Evolutionary conservation across 306 rosid genomes (phyloP), one percentile per base, ranked within the genome.

Genomic region (Trifolium pratense): DNA sequence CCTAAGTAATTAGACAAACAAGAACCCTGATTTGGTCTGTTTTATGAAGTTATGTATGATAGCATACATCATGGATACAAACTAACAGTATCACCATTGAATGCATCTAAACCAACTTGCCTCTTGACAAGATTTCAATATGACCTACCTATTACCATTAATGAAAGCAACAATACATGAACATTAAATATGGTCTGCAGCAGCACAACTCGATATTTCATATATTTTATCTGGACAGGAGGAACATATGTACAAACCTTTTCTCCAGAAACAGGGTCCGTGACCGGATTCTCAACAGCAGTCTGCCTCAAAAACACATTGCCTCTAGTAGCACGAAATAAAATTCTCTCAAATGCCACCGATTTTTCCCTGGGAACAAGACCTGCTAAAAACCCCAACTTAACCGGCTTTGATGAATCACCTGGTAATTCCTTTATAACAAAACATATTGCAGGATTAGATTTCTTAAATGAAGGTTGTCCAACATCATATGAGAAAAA

Each of bases 251-350:
- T 29, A 81, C 48, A 87, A 83, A 93, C 98, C 97, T 93, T 93
- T 77, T 86, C 96, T 81, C 93, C 96, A 53, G 93, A 89, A 61
- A 81, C 83, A 67, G 96, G 98, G 78, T 93, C 97, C 36, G 83
- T 76, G 72, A 93, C 84, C 37, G 86, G 81, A 73, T 90, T 82
- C 71, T 89, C 91, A 62, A 87, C 86, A 81, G 82, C 78, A 74
- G 83, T 75, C 86, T 91, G 98, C 86, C 87, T 87, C 74, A 87
- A 64, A 88, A 79, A 89, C 78, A 93, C 86, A 85, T 93, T 93
- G 83, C 97, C 97, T 90, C 98, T 82, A 53, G 97, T 93, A 55
- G 97, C 88, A 75, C 93, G 93, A 82, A 87, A 93, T 71, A 93
- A 81, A 72, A 87, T 93, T 80, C 92, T 86, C 81, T 93, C 97